phyloP scores from a whole-genome alignment of 2,329 filamentous ascomycete genomes.

The Colletotrichum cuscutae region DNA sequence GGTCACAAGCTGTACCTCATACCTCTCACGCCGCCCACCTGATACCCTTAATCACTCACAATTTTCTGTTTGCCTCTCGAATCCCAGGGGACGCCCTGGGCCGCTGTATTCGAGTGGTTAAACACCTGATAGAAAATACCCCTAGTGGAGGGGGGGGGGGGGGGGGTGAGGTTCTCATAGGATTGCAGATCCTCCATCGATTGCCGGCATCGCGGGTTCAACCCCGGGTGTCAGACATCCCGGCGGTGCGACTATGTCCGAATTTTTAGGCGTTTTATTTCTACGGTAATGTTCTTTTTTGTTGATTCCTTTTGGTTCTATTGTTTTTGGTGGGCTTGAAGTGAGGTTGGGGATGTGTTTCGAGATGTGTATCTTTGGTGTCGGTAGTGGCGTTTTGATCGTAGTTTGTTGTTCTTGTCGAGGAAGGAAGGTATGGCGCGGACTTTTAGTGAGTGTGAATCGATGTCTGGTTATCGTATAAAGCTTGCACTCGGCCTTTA shows the following conservation, averaged over 20 bases:
- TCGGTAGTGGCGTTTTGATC: too few species aligned
- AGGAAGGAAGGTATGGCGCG: too few species aligned
- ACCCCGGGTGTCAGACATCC: neutral
- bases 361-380: neutral
- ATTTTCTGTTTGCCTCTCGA: too few species aligned
- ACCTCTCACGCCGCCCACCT: too few species aligned
- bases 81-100: neutral
- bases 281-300: too few species aligned
- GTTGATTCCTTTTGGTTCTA: fast-evolving
- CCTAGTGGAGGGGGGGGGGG: neutral
- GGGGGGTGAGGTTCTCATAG: neutral
- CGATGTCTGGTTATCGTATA: fast-evolving
- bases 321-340: too few species aligned
- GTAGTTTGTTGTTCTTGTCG: too few species aligned
- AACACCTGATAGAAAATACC: neutral
- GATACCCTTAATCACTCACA: too few species aligned
- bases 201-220: neutral
- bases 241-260: neutral
- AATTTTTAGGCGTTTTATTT: neutral
- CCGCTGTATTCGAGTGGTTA: neutral
- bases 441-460: too few species aligned
- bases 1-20: neutral
- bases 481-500: too few species aligned
- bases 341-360: too few species aligned
- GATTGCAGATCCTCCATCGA: neutral